Evolutionary conservation across 371 early-diverging fungal genomes (phyloP).

Genomic region (Actinomortierella wolfii): DNA sequence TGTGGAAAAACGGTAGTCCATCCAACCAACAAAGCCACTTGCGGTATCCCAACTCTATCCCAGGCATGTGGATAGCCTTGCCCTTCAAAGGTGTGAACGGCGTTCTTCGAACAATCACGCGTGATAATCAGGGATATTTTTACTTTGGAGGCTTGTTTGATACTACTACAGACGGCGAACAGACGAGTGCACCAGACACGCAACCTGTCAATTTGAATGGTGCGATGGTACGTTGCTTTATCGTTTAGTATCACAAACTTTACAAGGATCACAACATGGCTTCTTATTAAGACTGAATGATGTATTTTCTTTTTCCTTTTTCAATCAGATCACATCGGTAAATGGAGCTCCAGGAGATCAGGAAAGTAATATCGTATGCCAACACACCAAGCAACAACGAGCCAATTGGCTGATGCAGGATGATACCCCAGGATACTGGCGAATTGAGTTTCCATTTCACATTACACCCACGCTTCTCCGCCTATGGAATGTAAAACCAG

Average conservation of each 20-base stretch:
- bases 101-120: constrained; percentile 51
- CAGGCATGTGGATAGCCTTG: constrained; percentile 51
- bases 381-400: constrained; percentile 23
- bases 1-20: constrained; percentile 49
- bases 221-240: constrained; percentile 13
- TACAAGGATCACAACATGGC: no score
- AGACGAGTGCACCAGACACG: constrained; percentile 30
- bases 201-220: constrained; percentile 41
- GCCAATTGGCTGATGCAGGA: constrained; percentile 72
- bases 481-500: constrained; percentile 60
- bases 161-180: constrained; percentile 45
- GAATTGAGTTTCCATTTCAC: constrained; percentile 58
- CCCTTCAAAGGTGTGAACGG: constrained; percentile 72
- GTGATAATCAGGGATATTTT: constrained; percentile 38
- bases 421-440: constrained; percentile 67
- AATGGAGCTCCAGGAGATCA: constrained; percentile 20
- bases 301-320: neutral
- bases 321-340: constrained; percentile 18
- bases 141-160: constrained; percentile 61
- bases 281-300: no score
- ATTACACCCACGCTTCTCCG: constrained; percentile 72
- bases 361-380: constrained; percentile 28
- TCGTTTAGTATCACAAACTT: neutral
- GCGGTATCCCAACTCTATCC: neutral
- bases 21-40: neutral